Percentiles rank a stretch among this genome's conserved stretches.
Evolutionary conservation across 2,329 filamentous ascomycete genomes (phyloP).

Genomic region (Aspergillus quadrilineatus): DNA sequence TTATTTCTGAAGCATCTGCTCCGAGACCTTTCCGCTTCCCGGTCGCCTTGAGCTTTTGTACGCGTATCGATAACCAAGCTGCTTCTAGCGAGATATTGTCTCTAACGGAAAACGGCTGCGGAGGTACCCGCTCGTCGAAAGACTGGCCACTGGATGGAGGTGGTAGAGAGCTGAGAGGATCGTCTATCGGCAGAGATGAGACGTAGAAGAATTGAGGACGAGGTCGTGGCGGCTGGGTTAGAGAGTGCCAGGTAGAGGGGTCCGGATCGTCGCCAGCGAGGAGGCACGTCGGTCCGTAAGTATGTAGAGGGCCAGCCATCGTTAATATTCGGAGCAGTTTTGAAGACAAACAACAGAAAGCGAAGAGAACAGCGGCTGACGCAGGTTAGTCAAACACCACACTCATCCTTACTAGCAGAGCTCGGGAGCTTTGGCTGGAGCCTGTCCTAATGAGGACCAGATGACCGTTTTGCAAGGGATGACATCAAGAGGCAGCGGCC

Average conservation of each 20-base stretch:
- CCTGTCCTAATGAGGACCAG: constrained; percentile 3
- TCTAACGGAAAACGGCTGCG: constrained; percentile 73
- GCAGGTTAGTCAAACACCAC: constrained; percentile 2
- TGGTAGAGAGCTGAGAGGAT: constrained; percentile 71
- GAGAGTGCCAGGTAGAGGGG: constrained; percentile 31
- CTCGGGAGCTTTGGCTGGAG: not conserved
- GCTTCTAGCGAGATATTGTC: constrained; percentile 80
- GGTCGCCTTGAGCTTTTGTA: constrained; percentile 14
- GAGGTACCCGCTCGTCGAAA: constrained; percentile 57
- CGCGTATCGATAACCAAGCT: constrained; percentile 65
- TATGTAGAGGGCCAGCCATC: constrained; percentile 54
- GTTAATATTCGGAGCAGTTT: constrained; percentile 3
- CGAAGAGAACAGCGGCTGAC: not conserved
- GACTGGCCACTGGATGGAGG: constrained; percentile 51
- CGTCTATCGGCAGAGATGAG: constrained; percentile 79
- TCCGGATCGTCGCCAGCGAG: constrained; percentile 40
- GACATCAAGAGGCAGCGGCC: constrained; percentile 8
- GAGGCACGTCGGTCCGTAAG: constrained; percentile 60
- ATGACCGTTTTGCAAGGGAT: constrained; percentile 18
- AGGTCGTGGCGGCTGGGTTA: constrained; percentile 56
- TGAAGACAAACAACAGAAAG: not conserved
- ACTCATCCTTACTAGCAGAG: constrained; percentile 7
- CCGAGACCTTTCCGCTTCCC: constrained; percentile 10
- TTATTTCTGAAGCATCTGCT: constrained; percentile 10
- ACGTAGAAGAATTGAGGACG: constrained; percentile 81